A percentile compares a stretch with the other conserved stretches of the same genome.
These are phyloP conservation scores for Sanghuangporus baumii DNA, from an alignment of 1,284 basidiomycete genomes.

Conservation along the genomic window DNA sequence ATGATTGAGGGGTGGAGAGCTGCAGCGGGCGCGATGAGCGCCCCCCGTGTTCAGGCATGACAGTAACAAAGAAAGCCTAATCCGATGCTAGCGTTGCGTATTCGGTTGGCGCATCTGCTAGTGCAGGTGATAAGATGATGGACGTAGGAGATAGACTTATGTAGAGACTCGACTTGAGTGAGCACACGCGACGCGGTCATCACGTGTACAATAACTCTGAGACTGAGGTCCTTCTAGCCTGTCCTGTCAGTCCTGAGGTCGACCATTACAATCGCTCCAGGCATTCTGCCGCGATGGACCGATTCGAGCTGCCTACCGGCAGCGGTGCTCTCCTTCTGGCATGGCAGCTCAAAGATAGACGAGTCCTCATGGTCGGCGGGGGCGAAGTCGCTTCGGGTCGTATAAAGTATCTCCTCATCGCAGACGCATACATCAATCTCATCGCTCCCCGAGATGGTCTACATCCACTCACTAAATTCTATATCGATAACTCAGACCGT, in stretches of 20 bases:
- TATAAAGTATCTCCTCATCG: slow-evolving; percentile 62
- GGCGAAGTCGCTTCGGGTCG: slow-evolving; percentile 81
- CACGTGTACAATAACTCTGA: background rate
- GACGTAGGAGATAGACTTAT: background rate
- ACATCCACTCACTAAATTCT: slow-evolving; percentile 48
- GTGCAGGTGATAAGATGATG: background rate
- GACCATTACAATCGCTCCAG: background rate
- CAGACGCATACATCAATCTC: slow-evolving; percentile 59
- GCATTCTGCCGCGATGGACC: background rate
- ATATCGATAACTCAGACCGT: slow-evolving; percentile 47
- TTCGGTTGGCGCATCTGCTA: background rate
- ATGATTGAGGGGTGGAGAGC: slow-evolving; percentile 12
- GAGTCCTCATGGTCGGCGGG: slow-evolving; percentile 85
- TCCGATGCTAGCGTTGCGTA: background rate
- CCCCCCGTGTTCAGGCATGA: slow-evolving; percentile 14
- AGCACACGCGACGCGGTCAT: background rate
- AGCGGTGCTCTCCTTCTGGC: slow-evolving; percentile 80
- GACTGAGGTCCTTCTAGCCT: background rate
- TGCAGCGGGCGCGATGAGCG: slow-evolving; percentile 13
- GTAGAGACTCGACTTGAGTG: background rate
- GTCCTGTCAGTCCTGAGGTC: background rate
- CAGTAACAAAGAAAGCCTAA: background rate
- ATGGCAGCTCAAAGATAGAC: slow-evolving; percentile 78
- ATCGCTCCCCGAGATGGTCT: slow-evolving; percentile 58
- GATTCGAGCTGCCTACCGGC: slow-evolving; percentile 20